Base-by-base conservation (phyloP, 768 basidiomycete genomes). In the Podaxis pistillaris region DNA sequence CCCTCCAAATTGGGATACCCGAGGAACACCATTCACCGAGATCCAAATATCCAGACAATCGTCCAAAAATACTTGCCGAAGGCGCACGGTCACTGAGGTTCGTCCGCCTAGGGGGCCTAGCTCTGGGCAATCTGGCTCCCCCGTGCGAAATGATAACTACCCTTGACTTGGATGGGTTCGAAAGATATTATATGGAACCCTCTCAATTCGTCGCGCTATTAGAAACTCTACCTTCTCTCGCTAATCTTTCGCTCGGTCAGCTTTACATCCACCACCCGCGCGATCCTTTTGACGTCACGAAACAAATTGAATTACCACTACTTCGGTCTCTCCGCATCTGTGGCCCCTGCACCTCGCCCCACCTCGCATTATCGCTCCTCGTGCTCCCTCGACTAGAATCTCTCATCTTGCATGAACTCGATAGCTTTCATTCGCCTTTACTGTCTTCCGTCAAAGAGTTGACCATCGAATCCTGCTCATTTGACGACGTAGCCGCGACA, bases 121-220 rank as follows among this genome's bases (percentile, higher is more conserved):
- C 79, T 4, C 66, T 80, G 17, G 78, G 79, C 7, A 72, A 70
- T 26, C 68, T 81, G 17, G 73, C 74, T 26, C 82, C 81, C 8
- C 77, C 80, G 0, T 67, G 75, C 13, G 62, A 62, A 8, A 62
- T 66, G 5, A 69, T 80, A 22, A 73, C 73, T 6, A 81, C 77
- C 13, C 72, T 83, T n/a, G 78, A 81, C 60, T 67, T 83, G 22
- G 80, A 80, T 49, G 79, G 79, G 4, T 76, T 74, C 69, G 69
- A 74, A 11, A 73, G 71, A 40, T 68, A 73, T 56, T 67, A 69
- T 57, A 71, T 80, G 70, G 73, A 71, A 49, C 70, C 74, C 47
- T 65, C 69, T 13, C 77, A 78, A 56, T 76, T 80, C 57, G 74
- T 70, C 37, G 64, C 69, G 12, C 63, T 80, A 51, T 66, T 81